phyloP scores from a whole-genome alignment of 176 grass and related monocot genomes.

The Bonia amplexicaulis region DNA sequence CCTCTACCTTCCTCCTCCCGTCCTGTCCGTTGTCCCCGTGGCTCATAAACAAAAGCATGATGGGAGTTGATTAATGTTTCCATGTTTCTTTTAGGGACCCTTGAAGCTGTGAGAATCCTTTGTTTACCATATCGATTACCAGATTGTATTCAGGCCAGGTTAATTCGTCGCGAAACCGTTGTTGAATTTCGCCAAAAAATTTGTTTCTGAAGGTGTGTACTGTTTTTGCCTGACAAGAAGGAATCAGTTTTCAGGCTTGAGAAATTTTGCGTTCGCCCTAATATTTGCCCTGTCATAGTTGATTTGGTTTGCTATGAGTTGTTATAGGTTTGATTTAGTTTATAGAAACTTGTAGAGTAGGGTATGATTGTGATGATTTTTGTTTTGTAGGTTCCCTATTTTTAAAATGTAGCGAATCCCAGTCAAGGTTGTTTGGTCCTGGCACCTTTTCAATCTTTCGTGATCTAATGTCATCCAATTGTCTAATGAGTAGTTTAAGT shows the following conservation, averaged over 20 bases:
- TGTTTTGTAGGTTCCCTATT: not conserved
- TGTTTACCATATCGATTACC: not conserved
- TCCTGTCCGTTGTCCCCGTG: not conserved
- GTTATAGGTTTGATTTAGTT: not conserved
- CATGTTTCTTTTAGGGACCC: not conserved
- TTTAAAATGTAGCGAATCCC: constrained; percentile 14
- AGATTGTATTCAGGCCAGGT: not conserved
- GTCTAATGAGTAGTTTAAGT: not conserved
- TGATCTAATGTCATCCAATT: not conserved
- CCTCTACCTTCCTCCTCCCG: not conserved
- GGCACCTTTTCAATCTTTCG: not conserved
- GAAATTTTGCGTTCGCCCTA: not conserved
- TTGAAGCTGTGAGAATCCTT: not conserved
- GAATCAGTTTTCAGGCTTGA: not conserved
- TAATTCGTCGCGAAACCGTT: not conserved
- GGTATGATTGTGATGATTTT: not conserved
- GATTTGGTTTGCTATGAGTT: not conserved
- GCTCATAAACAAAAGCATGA: constrained; percentile 2
- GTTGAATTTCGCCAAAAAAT: not conserved
- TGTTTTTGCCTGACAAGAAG: not conserved
- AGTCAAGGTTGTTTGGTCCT: constrained; percentile 15
- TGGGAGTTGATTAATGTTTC: constrained; percentile 14
- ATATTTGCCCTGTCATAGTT: not conserved
- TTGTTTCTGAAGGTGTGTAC: not conserved
- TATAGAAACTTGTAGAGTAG: not conserved